Evolutionary conservation across 129 eudicot genomes (phyloP), one percentile per base, ranked within the genome.

Genomic region (Ambrosia trifida): DNA sequence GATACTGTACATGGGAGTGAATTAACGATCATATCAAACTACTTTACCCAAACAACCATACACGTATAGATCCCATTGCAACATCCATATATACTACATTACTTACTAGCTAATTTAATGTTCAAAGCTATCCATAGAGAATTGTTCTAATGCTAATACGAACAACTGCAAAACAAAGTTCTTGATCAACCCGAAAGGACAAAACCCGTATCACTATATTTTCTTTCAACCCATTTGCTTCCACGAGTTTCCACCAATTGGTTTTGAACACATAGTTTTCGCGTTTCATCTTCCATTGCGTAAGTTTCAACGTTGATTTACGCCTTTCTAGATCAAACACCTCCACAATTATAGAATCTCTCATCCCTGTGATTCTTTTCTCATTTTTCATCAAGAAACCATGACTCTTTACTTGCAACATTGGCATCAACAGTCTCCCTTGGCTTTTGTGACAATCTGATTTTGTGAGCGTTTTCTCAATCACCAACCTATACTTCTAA

Each of bases 251-350:
- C 3, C 1, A 5, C 19, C 44, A 32, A 14, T 32, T 32, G 2
- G 66, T 60, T 60, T 52, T 69, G 19, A 69, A 12, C 49, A 51
- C 74, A 8, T 51, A 69, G 36, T 9, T 18, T n/a, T 52, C 3
- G 2, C 17, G 9, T n/a, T 31, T 31, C 72, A 47, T 47, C 24
- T 14, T 68, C 72, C 61, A 68, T 31, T 32, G 72, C 4, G 6
- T 16, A 8, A 68, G 31, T 30, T 68, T 68, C 46, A 68, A 31
- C 2, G 7, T 31, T 19, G 18, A 46, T 49, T 49, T 31, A 30
- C 72, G 46, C 45, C 60, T 31, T 49, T 32, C 1, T 9, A 30
- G 72, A 68, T 47, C 72, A 7, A 68, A 68, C n/a, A 47, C 45
- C 19, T 6, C 10, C n/a, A 68, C 45, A 4, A 59, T 68, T 47